These are phyloP conservation scores for Luzula sylvatica DNA, from an alignment of 176 grass and related monocot species.

Conservation along the genomic window DNA sequence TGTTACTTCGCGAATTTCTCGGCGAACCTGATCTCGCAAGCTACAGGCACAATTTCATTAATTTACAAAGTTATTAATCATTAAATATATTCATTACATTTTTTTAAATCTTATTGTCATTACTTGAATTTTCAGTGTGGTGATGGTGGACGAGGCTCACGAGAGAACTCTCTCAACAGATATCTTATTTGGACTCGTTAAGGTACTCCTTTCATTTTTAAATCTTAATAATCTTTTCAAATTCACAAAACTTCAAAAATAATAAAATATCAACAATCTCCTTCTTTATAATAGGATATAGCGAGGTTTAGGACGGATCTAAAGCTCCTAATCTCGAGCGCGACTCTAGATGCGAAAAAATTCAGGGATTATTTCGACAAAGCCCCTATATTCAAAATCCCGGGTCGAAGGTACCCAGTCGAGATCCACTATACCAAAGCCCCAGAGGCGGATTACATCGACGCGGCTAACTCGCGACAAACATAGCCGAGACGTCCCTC, in stretches of 20 bases:
- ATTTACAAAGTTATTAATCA: not conserved
- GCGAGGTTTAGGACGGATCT: constrained; percentile 65
- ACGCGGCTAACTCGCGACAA: constrained; percentile 84
- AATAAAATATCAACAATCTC: too few species aligned
- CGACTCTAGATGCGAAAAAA: constrained; percentile 86
- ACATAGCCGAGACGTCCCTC: constrained; percentile 90
- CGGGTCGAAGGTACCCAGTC: constrained; percentile 70
- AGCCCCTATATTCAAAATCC: constrained; percentile 89
- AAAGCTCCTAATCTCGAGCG: constrained; percentile 94
- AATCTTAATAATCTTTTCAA: not conserved
- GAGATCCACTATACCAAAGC: constrained; percentile 85
- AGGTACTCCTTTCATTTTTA: constrained; percentile 31
- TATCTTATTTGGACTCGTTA: constrained; percentile 93
- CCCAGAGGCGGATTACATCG: constrained; percentile 95
- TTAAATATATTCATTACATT: not conserved
- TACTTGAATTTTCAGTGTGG: constrained; percentile 43
- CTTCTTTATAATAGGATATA: constrained; percentile 59
- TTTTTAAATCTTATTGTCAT: constrained; percentile 22
- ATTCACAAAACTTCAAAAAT: too few species aligned
- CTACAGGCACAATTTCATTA: constrained; percentile 37
- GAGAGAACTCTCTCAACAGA: constrained; percentile 91
- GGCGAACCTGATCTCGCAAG: constrained; percentile 88
- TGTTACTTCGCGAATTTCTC: constrained; percentile 93
- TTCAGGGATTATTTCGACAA: constrained; percentile 93
- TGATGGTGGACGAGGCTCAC: constrained; percentile 98